Conservation (phyloP, 2,329 filamentous ascomycete species). For the Pyricularia pennisetigena region DNA sequence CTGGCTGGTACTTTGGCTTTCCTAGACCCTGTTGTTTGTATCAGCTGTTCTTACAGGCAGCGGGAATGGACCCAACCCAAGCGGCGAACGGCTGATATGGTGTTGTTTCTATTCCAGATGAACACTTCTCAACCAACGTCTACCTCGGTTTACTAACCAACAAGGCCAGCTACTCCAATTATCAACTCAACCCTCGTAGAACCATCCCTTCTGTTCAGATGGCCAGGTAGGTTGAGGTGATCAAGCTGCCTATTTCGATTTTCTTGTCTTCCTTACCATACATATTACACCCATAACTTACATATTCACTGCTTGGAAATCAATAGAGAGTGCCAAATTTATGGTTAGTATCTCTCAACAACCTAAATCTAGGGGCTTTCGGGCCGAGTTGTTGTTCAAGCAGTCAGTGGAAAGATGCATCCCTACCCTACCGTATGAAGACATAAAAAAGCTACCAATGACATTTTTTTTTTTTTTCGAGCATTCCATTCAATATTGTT, state of each 20-base stretch:
- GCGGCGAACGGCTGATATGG: background rate
- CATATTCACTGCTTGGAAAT: background rate
- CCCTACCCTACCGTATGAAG: background rate
- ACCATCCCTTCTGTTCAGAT: background rate
- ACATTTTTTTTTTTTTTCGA: too few species aligned
- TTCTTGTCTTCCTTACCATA: background rate
- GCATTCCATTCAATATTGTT: background rate
- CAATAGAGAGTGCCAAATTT: background rate
- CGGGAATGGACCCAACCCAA: background rate
- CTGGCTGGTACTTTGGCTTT: background rate
- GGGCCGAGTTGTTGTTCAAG: background rate
- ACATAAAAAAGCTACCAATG: background rate
- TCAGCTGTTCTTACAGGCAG: background rate
- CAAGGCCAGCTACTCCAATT: background rate
- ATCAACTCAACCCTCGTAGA: background rate
- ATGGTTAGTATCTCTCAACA: background rate
- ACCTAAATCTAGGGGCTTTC: background rate
- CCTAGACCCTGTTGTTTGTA: background rate
- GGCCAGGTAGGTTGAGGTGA: background rate
- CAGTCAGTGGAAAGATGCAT: too few species aligned
- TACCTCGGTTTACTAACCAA: background rate
- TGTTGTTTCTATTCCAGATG: background rate
- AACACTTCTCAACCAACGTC: background rate
- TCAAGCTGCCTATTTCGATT: background rate
- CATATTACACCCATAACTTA: background rate